phyloP scores from a whole-genome alignment of 2,329 filamentous ascomycete genomes.

The Arthrobotrys entomopaga region DNA sequence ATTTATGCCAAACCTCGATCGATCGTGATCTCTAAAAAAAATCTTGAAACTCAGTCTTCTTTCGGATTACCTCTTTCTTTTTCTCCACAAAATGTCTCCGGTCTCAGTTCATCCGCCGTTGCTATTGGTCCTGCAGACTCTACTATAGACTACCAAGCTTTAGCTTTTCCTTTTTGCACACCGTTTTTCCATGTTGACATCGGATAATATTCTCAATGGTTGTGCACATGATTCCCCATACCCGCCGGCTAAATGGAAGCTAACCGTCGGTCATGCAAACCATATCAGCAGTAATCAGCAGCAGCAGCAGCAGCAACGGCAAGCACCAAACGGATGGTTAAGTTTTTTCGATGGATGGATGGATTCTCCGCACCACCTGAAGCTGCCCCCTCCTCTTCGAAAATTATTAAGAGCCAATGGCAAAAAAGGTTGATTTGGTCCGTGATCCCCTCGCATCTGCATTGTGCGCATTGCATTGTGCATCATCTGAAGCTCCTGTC shows the following conservation, averaged over 20 bases:
- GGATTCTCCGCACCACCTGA: slow-evolving; percentile 23
- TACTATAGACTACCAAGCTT: slow-evolving; percentile 36
- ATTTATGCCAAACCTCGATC: slow-evolving; percentile 52
- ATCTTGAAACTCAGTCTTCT: slow-evolving; percentile 19
- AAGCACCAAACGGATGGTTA: too few relatives aligned
- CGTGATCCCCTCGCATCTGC: slow-evolving; percentile 20
- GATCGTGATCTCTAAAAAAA: slow-evolving; percentile 28
- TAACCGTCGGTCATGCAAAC: slow-evolving; percentile 32
- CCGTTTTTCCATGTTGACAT: slow-evolving; percentile 18
- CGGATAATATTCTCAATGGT: slow-evolving; percentile 31
- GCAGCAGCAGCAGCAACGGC: not conserved
- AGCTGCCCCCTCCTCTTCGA: not conserved
- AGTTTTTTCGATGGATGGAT: not conserved
- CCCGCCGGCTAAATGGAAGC: slow-evolving; percentile 55
- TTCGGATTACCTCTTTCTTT: slow-evolving; percentile 1
- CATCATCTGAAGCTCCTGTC: slow-evolving; percentile 38
- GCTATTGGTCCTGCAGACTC: slow-evolving; percentile 31
- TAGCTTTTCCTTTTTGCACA: too few relatives aligned
- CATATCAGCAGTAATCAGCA: too few relatives aligned
- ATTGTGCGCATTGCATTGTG: slow-evolving; percentile 11
- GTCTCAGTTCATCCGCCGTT: slow-evolving; percentile 40
- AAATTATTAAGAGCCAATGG: too few relatives aligned
- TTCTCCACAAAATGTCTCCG: slow-evolving; percentile 53
- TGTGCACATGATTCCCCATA: slow-evolving; percentile 54
- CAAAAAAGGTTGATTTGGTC: slow-evolving; percentile 13